Percentiles rank a stretch among this genome's conserved stretches.
Conservation (phyloP, 768 basidiomycete species). For the Trametes villosa region DNA sequence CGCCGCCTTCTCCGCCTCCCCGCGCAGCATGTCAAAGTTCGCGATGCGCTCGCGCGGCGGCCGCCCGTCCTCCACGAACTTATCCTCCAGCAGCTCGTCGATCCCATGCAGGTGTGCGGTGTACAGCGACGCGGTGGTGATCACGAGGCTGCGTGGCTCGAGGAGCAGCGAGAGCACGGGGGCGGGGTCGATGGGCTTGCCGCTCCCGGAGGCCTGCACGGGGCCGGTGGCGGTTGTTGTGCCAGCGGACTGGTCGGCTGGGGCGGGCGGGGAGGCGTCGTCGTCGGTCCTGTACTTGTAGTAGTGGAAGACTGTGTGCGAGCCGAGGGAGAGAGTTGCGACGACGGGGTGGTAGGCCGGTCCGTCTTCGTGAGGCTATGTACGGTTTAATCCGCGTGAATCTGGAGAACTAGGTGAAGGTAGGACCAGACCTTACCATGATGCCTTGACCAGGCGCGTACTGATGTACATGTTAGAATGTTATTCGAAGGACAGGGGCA, state of each 20-base stretch:
- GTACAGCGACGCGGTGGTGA: slow-evolving; percentile 75
- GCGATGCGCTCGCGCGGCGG: slow-evolving; percentile 43
- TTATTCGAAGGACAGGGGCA: slow-evolving; percentile 5
- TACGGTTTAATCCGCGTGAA: slow-evolving; percentile 14
- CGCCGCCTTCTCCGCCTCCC: slow-evolving; percentile 41
- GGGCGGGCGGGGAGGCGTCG: slow-evolving; percentile 25
- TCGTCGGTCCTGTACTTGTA: slow-evolving; percentile 56
- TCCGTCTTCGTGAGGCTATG: slow-evolving; percentile 90
- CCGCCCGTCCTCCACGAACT: slow-evolving; percentile 31
- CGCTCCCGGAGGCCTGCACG: slow-evolving; percentile 33
- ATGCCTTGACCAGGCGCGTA: slow-evolving; percentile 93
- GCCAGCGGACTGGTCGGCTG: slow-evolving; percentile 1
- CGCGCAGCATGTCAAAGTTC: slow-evolving; percentile 60
- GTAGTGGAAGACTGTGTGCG: slow-evolving; percentile 84
- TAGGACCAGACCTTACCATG: slow-evolving; percentile 58
- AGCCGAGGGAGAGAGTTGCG: slow-evolving; percentile 87
- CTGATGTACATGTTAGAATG: slow-evolving; percentile 40
- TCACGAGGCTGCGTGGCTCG: slow-evolving; percentile 84
- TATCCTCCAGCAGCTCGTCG: slow-evolving; percentile 57
- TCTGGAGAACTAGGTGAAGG: neutral
- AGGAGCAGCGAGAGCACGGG: slow-evolving; percentile 77
- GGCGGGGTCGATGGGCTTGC: slow-evolving; percentile 60
- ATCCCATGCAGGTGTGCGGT: slow-evolving; percentile 83
- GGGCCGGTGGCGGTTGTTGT: slow-evolving; percentile 11
- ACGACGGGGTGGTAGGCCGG: slow-evolving; percentile 87